Conservation (phyloP, 2,329 filamentous ascomycete genomes). For the Sporothrix inflata region DNA sequence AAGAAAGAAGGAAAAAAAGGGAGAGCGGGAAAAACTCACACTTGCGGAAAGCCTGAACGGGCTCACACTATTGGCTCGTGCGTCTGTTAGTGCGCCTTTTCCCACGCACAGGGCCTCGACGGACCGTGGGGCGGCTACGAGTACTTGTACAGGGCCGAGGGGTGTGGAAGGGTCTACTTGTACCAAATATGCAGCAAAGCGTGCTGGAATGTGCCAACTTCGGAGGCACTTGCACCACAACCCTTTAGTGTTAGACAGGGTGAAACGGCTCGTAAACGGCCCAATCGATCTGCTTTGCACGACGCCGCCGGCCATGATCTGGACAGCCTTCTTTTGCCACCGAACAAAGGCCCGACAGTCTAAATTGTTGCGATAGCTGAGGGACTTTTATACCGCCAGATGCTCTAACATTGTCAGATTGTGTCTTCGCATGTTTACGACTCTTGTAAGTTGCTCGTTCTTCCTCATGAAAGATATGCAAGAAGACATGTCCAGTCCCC, state of each 20-base stretch:
- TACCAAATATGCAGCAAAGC: constrained; percentile 10
- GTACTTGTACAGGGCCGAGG: too few species aligned
- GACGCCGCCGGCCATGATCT: not conserved
- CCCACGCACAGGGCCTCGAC: not conserved
- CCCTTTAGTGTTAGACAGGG: not conserved
- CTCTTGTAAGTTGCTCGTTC: too few species aligned
- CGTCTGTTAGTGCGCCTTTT: constrained; percentile 4
- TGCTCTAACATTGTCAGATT: not conserved
- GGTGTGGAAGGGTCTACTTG: not conserved
- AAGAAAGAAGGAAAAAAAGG: constrained; percentile 3
- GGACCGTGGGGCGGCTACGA: constrained; percentile 3
- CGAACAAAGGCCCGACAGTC: not conserved
- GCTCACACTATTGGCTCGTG: constrained; percentile 9
- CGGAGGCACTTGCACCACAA: too few species aligned
- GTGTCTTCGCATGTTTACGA: too few species aligned
- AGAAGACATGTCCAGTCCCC: not conserved
- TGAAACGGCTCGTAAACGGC: constrained; percentile 25
- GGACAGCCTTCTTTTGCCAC: constrained; percentile 3
- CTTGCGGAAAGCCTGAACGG: not conserved
- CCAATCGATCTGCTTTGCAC: constrained; percentile 24
- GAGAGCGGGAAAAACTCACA: constrained; percentile 6
- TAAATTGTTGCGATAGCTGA: too few species aligned
- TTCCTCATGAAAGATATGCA: too few species aligned
- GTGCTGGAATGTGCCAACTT: not conserved
- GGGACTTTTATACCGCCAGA: too few species aligned